phyloP scores from a whole-genome alignment of 306 rosid species.

The Quercus bicolor region DNA sequence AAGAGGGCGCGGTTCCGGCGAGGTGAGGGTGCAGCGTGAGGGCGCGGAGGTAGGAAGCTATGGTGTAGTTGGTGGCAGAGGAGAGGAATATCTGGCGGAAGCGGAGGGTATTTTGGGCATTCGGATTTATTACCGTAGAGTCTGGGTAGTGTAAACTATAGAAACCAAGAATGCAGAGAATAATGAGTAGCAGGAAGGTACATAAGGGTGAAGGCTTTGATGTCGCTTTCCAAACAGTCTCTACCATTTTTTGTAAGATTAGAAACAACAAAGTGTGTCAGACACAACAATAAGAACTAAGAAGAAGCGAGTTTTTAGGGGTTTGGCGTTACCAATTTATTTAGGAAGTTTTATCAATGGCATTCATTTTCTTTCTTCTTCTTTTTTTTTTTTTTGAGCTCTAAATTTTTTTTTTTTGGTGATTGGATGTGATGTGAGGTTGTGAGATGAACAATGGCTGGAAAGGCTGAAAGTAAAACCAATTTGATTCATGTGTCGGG shows the following conservation, averaged over 20 bases:
- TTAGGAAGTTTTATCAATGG: too few relatives aligned
- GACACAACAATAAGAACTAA: too few relatives aligned
- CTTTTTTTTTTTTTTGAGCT: too few relatives aligned
- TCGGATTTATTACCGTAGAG: slow-evolving; percentile 14
- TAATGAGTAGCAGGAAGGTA: slow-evolving; percentile 24
- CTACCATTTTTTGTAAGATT: slow-evolving; percentile 34
- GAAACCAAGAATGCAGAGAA: slow-evolving; percentile 59
- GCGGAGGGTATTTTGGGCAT: slow-evolving; percentile 20
- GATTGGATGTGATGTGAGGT: too few relatives aligned
- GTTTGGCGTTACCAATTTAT: neutral
- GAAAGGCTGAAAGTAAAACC: too few relatives aligned
- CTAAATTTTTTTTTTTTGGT: too few relatives aligned
- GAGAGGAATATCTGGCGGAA: slow-evolving; percentile 57
- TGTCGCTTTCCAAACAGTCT: slow-evolving; percentile 32
- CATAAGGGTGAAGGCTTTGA: slow-evolving; percentile 43
- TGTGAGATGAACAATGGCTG: too few relatives aligned
- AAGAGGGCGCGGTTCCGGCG: slow-evolving; percentile 72
- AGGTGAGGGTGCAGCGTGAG: slow-evolving; percentile 88
- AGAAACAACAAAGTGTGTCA: too few relatives aligned
- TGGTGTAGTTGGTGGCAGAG: slow-evolving; percentile 54
- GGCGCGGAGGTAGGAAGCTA: slow-evolving; percentile 67
- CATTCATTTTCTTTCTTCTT: too few relatives aligned
- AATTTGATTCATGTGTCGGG: too few relatives aligned
- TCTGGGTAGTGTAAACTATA: slow-evolving; percentile 48
- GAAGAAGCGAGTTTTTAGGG: neutral